These are phyloP conservation scores for Alternaria dauci DNA, from an alignment of 2,329 filamentous ascomycete genomes.

Conservation along the genomic window DNA sequence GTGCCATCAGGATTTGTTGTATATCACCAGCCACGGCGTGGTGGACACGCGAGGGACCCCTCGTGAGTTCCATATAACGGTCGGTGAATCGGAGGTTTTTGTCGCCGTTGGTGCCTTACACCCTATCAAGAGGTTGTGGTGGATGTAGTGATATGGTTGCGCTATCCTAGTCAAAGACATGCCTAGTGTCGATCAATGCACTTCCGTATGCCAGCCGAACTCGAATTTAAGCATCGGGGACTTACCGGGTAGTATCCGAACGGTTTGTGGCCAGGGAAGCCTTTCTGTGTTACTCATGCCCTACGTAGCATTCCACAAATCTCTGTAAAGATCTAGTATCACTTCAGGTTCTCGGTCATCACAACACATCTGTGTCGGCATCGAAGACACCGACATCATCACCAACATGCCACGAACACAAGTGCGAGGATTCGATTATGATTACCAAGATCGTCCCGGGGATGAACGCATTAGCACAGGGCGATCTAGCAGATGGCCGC, in stretches of 20 bases:
- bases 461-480: constrained; percentile 1
- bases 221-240: constrained; percentile 11
- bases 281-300: background rate
- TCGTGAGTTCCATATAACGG: constrained; percentile 15
- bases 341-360: background rate
- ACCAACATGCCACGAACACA: background rate
- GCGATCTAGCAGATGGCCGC: background rate
- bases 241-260: constrained; percentile 22
- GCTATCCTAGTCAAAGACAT: constrained; percentile 7
- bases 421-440: constrained; percentile 1
- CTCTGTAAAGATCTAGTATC: constrained; percentile 2
- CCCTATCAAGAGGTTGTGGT: background rate
- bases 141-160: constrained; percentile 1
- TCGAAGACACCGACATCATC: background rate
- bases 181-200: constrained; percentile 17
- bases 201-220: constrained; percentile 6
- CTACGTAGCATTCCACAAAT: background rate
- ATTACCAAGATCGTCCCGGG: constrained; percentile 1
- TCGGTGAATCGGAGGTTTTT: constrained; percentile 29
- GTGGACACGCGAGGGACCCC: constrained; percentile 9
- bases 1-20: constrained; percentile 29
- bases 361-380: background rate
- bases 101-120: constrained; percentile 20
- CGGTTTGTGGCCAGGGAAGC: constrained; percentile 2
- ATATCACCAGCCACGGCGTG: constrained; percentile 4